Percentiles rank a stretch among this genome's conserved stretches.
Conservation (phyloP, 208 protist species). For the Trypanosoma cruzi region DNA sequence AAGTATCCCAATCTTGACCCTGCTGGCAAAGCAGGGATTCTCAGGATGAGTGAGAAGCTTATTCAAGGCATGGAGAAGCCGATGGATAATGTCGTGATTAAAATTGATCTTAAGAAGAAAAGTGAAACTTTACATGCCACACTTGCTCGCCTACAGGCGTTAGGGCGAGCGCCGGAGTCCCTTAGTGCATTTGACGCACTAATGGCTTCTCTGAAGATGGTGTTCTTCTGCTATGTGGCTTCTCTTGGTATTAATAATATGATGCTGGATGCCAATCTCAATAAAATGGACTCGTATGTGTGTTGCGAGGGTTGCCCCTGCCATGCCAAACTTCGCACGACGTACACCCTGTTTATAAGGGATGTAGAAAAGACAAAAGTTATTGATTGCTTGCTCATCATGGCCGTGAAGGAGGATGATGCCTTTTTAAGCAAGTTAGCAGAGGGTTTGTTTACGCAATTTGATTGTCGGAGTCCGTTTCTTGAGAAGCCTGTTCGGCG, state of each 20-base stretch:
- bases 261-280: conserved; percentile 28
- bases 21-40: conserved; percentile 35
- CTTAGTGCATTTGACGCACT: conserved; percentile 38
- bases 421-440: conserved; percentile 42
- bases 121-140: conserved; percentile 36
- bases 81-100: conserved; percentile 34
- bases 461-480: conserved; percentile 60
- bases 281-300: conserved; percentile 62
- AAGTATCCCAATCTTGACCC: conserved; percentile 57
- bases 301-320: conserved; percentile 78
- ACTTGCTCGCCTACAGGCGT: conserved; percentile 32
- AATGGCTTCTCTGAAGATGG: conserved; percentile 60
- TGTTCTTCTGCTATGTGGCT: conserved; percentile 66
- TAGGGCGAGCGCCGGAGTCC: conserved; percentile 49
- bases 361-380: conserved; percentile 81
- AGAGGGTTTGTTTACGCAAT: conserved; percentile 49
- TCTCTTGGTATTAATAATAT: conserved; percentile 33
- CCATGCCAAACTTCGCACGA: conserved; percentile 50
- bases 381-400: conserved; percentile 77
- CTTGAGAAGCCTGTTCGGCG: conserved; percentile 50
- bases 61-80: conserved; percentile 48
- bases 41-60: conserved; percentile 51
- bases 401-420: conserved; percentile 62
- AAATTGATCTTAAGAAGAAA: conserved; percentile 31
- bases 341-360: conserved; percentile 63